Percentiles rank a stretch among this genome's conserved stretches.
phyloP scores from a whole-genome alignment of 2,329 filamentous ascomycete genomes.

The Alternaria ventricosa region DNA sequence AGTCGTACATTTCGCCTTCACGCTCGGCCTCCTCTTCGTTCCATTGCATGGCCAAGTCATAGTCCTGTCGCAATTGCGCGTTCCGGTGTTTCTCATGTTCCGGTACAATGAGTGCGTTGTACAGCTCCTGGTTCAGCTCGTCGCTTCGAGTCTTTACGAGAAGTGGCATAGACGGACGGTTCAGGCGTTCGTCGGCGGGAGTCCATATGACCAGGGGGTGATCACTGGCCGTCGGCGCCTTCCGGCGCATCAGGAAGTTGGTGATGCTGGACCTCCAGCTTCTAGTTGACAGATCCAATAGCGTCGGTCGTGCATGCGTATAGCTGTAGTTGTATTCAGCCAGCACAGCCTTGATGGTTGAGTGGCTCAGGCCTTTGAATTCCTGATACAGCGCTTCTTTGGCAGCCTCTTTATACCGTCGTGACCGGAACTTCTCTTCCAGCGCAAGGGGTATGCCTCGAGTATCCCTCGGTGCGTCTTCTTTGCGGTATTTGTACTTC shows the following conservation, averaged over 20 bases:
- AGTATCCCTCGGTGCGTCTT: constrained; percentile 39
- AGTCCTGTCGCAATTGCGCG: constrained; percentile 51
- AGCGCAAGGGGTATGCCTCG: constrained; percentile 56
- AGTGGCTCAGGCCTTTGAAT: constrained; percentile 75
- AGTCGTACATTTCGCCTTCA: constrained; percentile 65
- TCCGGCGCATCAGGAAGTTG: constrained; percentile 72
- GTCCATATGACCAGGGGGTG: constrained; percentile 68
- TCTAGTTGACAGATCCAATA: constrained; percentile 72
- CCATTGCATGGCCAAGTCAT: constrained; percentile 51
- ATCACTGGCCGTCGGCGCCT: constrained; percentile 60
- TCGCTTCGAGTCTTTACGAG: constrained; percentile 70
- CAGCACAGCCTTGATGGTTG: constrained; percentile 77
- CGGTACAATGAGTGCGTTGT: constrained; percentile 53
- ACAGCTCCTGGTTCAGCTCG: constrained; percentile 59
- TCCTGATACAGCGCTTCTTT: constrained; percentile 73
- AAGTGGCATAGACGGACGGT: constrained; percentile 64
- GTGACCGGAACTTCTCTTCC: constrained; percentile 71
- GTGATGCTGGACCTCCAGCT: constrained; percentile 80
- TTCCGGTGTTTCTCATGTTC: constrained; percentile 48
- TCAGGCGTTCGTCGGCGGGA: constrained; percentile 61
- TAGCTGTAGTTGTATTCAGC: constrained; percentile 84
- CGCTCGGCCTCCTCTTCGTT: constrained; percentile 59
- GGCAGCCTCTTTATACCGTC: constrained; percentile 72
- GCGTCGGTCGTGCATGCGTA: constrained; percentile 71
- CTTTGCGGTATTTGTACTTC: constrained; percentile 43